Percentiles rank a stretch among this genome's conserved stretches.
These are phyloP conservation scores for Cytospora piceae DNA, from an alignment of 2,329 filamentous ascomycete species.

Conservation along the genomic window DNA sequence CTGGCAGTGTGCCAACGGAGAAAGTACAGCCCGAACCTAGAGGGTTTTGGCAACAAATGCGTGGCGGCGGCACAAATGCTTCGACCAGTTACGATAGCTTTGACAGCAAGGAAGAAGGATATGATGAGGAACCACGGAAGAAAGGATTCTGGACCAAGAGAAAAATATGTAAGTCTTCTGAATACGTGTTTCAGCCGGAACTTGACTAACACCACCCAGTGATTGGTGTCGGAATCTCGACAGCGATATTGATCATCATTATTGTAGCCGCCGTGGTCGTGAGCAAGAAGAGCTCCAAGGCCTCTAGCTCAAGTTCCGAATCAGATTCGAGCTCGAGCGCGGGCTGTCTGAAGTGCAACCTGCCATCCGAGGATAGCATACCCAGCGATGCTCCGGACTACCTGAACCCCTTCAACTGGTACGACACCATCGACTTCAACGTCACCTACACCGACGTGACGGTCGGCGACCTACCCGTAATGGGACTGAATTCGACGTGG, in stretches of 20 bases:
- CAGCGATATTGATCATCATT: constrained; percentile 66
- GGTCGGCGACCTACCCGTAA: constrained; percentile 85
- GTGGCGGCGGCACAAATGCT: constrained; percentile 46
- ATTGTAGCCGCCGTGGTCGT: constrained; percentile 69
- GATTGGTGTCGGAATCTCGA: constrained; percentile 58
- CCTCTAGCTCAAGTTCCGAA: neutral
- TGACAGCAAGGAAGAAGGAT: constrained; percentile 55
- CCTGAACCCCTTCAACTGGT: constrained; percentile 90
- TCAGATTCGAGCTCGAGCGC: constrained; percentile 36
- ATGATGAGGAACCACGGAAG: constrained; percentile 47
- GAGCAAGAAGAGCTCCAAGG: constrained; percentile 59
- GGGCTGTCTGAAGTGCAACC: constrained; percentile 45
- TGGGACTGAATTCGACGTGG: constrained; percentile 85
- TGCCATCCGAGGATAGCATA: constrained; percentile 58
- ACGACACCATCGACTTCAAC: constrained; percentile 89
- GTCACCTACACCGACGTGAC: constrained; percentile 86
- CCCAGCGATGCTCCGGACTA: constrained; percentile 71
- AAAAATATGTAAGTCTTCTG: constrained; percentile 60
- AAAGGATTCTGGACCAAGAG: constrained; percentile 55
- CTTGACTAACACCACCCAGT: constrained; percentile 44
- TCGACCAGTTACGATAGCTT: constrained; percentile 52
- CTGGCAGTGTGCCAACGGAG: constrained; percentile 71
- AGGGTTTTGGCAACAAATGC: constrained; percentile 39
- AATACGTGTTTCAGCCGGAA: neutral
- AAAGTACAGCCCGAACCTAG: constrained; percentile 62